phyloP scores from a whole-genome alignment of 106 monocot species.

The Gastrodia elata region DNA sequence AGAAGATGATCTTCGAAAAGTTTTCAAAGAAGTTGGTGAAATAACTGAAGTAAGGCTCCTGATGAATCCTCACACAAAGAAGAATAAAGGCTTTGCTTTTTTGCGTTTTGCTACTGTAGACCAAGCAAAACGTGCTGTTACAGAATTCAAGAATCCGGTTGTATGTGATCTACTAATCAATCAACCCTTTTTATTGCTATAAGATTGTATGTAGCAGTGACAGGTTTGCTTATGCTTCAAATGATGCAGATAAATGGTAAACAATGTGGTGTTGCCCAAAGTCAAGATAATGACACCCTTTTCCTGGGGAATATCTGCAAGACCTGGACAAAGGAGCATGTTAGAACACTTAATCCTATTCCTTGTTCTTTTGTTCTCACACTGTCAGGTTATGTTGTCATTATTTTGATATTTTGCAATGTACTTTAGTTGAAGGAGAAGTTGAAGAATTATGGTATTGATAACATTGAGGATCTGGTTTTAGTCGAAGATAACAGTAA shows the following conservation, averaged over 20 bases:
- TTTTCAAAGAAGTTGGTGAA: constrained; percentile 72
- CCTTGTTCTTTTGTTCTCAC: constrained; percentile 5
- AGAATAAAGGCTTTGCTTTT: constrained; percentile 97
- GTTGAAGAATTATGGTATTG: constrained; percentile 69
- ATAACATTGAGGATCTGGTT: constrained; percentile 63
- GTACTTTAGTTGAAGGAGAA: constrained; percentile 65
- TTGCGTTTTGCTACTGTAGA: constrained; percentile 86
- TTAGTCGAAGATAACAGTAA: constrained; percentile 75
- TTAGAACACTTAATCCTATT: constrained; percentile 15
- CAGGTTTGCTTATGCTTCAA: not conserved
- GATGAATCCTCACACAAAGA: constrained; percentile 75
- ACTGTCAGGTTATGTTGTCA: not conserved
- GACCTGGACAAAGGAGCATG: constrained; percentile 83
- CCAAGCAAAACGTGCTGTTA: constrained; percentile 77
- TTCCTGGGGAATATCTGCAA: constrained; percentile 91
- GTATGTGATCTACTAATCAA: constrained; percentile 25
- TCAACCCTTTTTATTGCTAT: not conserved
- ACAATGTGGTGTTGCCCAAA: constrained; percentile 83
- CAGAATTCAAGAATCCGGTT: constrained; percentile 70
- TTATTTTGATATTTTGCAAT: not conserved
- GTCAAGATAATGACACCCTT: constrained; percentile 87
- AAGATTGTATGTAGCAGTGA: not conserved
- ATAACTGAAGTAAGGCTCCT: constrained; percentile 65
- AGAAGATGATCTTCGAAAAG: constrained; percentile 73
- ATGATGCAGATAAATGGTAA: constrained; percentile 62